Evolutionary conservation across 345 rosid genomes (phyloP).

Genomic region (Mangifera indica): DNA sequence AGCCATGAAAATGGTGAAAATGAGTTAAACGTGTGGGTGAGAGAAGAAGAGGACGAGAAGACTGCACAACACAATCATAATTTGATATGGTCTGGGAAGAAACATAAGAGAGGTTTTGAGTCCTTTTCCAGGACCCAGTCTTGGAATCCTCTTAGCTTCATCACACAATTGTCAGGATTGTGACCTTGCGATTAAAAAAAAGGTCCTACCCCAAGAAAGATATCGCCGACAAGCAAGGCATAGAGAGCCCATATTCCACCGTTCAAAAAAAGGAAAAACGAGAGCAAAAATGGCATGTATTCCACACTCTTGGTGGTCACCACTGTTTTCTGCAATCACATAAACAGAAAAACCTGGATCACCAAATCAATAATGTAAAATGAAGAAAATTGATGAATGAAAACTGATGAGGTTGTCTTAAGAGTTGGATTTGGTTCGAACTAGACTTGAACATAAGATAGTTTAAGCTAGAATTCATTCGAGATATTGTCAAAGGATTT

Average conservation of each 20-base stretch:
- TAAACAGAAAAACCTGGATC: neutral
- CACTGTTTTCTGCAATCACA: constrained; percentile 59
- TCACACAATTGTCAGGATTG: neutral
- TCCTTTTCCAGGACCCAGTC: neutral
- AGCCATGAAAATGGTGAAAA: too few relatives aligned
- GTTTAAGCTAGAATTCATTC: too few relatives aligned
- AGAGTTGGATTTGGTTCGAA: too few relatives aligned
- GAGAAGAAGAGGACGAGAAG: neutral
- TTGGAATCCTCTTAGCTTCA: neutral
- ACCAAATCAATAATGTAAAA: neutral
- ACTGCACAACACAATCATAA: neutral
- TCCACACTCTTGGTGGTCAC: constrained; percentile 61
- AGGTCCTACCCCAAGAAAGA: constrained; percentile 48
- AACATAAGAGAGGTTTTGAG: too few relatives aligned
- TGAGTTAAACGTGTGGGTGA: too few relatives aligned
- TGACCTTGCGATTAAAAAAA: neutral
- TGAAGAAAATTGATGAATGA: neutral
- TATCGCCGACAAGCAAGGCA: constrained; percentile 51
- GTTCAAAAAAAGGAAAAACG: constrained; percentile 61
- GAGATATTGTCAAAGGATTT: too few relatives aligned
- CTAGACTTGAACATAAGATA: too few relatives aligned
- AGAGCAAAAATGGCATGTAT: constrained; percentile 74
- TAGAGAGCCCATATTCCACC: constrained; percentile 67
- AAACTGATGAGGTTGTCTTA: neutral
- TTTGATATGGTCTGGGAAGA: too few relatives aligned